phyloP scores from a whole-genome alignment of 495 filamentous ascomycete genomes.

The Podospora pseudoanserina region DNA sequence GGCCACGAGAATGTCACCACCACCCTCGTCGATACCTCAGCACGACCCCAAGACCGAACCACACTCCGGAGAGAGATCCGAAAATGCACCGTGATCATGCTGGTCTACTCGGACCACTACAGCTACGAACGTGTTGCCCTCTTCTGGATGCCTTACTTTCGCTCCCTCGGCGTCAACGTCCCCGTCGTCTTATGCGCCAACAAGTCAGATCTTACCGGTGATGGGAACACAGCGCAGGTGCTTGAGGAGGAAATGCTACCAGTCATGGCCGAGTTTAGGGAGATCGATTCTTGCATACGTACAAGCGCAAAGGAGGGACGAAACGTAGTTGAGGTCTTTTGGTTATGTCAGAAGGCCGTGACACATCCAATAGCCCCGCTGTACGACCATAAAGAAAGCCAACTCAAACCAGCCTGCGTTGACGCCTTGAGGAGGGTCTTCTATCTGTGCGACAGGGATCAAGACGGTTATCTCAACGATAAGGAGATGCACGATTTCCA shows the following conservation, averaged over 20 bases:
- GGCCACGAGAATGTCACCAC: constrained; percentile 93
- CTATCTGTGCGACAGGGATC: constrained; percentile 92
- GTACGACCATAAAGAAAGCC: constrained; percentile 89
- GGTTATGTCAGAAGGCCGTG: constrained; percentile 97
- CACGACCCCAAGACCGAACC: constrained; percentile 85
- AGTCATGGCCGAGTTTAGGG: constrained; percentile 97
- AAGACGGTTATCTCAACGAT: constrained; percentile 91
- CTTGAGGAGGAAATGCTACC: constrained; percentile 97
- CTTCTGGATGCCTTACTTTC: constrained; percentile 97
- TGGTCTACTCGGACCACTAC: constrained; percentile 97
- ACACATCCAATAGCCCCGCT: constrained; percentile 95
- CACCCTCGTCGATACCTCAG: constrained; percentile 94
- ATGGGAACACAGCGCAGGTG: constrained; percentile 67
- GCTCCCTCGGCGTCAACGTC: constrained; percentile 96
- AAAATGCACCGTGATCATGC: constrained; percentile 93
- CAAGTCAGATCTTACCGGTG: constrained; percentile 77
- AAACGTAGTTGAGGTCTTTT: constrained; percentile 96
- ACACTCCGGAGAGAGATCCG: constrained; percentile 89
- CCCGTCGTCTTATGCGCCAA: constrained; percentile 95
- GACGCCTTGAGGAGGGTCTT: constrained; percentile 85
- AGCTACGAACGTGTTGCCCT: constrained; percentile 96
- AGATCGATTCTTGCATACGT: constrained; percentile 96
- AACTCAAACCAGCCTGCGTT: constrained; percentile 82
- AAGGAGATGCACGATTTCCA: constrained; percentile 89
- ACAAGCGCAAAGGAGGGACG: constrained; percentile 91